These are phyloP conservation scores for Alternaria infectoria DNA, from an alignment of 2,329 filamentous ascomycete species.

Conservation along the genomic window DNA sequence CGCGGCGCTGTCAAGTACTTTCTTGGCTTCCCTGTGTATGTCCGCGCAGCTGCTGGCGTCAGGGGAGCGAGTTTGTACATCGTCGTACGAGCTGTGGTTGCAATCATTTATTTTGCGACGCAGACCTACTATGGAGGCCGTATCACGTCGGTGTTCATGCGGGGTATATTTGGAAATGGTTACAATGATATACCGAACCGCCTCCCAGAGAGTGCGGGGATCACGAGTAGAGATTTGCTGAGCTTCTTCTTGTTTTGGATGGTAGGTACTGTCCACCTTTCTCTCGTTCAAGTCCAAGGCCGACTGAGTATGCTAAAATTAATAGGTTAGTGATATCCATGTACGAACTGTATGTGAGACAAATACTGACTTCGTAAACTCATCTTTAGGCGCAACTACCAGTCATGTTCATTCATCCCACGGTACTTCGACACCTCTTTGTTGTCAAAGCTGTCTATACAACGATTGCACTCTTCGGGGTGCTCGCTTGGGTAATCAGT, in stretches of 20 bases:
- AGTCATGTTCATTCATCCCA: slow-evolving; percentile 35
- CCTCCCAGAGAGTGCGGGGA: slow-evolving; percentile 51
- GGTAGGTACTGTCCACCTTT: background rate
- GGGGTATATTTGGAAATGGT: slow-evolving; percentile 24
- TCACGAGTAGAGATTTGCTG: slow-evolving; percentile 33
- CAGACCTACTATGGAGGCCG: slow-evolving; percentile 28
- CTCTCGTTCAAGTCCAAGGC: background rate
- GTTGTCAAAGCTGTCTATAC: slow-evolving; percentile 26
- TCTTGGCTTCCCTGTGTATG: slow-evolving; percentile 25
- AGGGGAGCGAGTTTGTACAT: slow-evolving; percentile 27
- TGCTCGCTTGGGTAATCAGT: slow-evolving; percentile 25
- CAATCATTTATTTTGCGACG: slow-evolving; percentile 27
- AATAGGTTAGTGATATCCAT: background rate
- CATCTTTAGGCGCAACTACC: slow-evolving; percentile 26
- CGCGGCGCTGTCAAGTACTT: slow-evolving; percentile 28
- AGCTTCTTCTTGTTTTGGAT: slow-evolving; percentile 34
- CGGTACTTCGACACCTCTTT: slow-evolving; percentile 29
- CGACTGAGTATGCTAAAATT: background rate
- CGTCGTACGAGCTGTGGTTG: slow-evolving; percentile 23
- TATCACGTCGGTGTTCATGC: slow-evolving; percentile 29
- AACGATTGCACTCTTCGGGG: slow-evolving; percentile 20
- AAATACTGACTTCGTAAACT: background rate
- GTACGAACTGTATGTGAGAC: background rate
- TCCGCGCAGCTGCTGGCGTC: slow-evolving; percentile 24
- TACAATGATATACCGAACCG: slow-evolving; percentile 51